phyloP scores from a whole-genome alignment of 257 asterid genomes.

The Petunia secreta region DNA sequence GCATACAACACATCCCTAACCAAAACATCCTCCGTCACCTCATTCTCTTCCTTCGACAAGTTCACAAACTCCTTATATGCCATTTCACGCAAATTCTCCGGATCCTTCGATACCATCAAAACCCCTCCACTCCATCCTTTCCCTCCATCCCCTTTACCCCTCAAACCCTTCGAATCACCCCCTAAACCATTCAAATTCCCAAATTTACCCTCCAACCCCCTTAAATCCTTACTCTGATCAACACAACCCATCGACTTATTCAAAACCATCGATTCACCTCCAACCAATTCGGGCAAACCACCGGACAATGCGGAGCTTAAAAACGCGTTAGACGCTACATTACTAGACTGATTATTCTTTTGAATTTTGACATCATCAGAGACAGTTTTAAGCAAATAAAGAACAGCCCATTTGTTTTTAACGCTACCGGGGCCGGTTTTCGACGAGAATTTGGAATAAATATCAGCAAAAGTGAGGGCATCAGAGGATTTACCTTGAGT shows the following conservation, averaged over 20 bases:
- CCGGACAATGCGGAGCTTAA: slow-evolving; percentile 66
- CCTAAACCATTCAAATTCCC: slow-evolving; percentile 49
- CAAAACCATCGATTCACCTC: slow-evolving; percentile 32
- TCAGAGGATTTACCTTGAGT: slow-evolving; percentile 93
- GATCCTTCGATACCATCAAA: slow-evolving; percentile 77
- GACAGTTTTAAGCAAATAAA: slow-evolving; percentile 83
- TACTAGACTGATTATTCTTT: slow-evolving; percentile 40
- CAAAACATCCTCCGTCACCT: slow-evolving; percentile 77
- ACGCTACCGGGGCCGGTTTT: slow-evolving; percentile 82
- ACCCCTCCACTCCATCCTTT: slow-evolving; percentile 77
- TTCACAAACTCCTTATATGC: slow-evolving; percentile 73
- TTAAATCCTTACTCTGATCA: slow-evolving; percentile 40
- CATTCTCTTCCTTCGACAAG: slow-evolving; percentile 83
- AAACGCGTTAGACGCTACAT: slow-evolving; percentile 53
- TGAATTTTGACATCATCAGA: slow-evolving; percentile 71
- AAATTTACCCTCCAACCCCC: slow-evolving; percentile 38
- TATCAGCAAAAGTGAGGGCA: slow-evolving; percentile 89
- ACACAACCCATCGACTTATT: slow-evolving; percentile 33
- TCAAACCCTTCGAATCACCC: slow-evolving; percentile 42
- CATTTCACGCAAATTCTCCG: slow-evolving; percentile 79
- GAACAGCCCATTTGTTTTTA: slow-evolving; percentile 85
- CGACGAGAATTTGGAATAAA: slow-evolving; percentile 63
- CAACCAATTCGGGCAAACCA: slow-evolving; percentile 69
- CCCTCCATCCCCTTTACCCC: slow-evolving; percentile 52
- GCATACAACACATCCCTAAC: slow-evolving; percentile 95